Evolutionary conservation across 2,329 filamentous ascomycete genomes (phyloP).

Genomic region (Colletotrichum gigasporum): DNA sequence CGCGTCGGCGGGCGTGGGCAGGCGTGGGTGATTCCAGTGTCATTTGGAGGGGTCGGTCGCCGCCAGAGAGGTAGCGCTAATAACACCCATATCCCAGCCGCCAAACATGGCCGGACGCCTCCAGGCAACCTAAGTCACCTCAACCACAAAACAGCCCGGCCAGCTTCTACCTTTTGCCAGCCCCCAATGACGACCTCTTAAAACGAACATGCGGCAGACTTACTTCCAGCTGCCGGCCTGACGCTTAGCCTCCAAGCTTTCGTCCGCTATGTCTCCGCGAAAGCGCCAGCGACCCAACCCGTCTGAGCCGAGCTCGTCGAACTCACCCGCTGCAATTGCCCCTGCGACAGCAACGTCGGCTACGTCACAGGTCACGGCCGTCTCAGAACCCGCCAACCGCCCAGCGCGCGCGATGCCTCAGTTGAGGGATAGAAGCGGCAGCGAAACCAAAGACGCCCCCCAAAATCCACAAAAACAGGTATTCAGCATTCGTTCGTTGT

Average conservation of each 20-base stretch:
- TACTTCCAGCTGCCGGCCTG: constrained; percentile 14
- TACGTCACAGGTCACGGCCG: constrained; percentile 34
- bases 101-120: not conserved
- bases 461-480: constrained; percentile 31
- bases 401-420: constrained; percentile 23
- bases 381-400: constrained; percentile 25
- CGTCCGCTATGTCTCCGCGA: constrained; percentile 48
- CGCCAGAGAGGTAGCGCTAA: not conserved
- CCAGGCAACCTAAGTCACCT: constrained; percentile 11
- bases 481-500: not conserved
- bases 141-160: constrained; percentile 9
- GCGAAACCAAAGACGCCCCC: constrained; percentile 20
- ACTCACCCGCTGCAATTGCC: constrained; percentile 30
- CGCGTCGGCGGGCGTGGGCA: not conserved
- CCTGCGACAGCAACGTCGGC: constrained; percentile 29
- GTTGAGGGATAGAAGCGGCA: constrained; percentile 27
- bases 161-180: not conserved
- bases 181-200: constrained; percentile 14
- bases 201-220: constrained; percentile 29
- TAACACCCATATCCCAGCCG: constrained; percentile 12
- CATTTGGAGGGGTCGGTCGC: constrained; percentile 10
- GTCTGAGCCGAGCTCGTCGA: constrained; percentile 33
- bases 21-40: not conserved
- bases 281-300: constrained; percentile 52
- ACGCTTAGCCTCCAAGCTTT: constrained; percentile 3